These are phyloP conservation scores for Scedosporium aurantiacum DNA, from an alignment of 2,329 filamentous ascomycete species.

Conservation along the genomic window DNA sequence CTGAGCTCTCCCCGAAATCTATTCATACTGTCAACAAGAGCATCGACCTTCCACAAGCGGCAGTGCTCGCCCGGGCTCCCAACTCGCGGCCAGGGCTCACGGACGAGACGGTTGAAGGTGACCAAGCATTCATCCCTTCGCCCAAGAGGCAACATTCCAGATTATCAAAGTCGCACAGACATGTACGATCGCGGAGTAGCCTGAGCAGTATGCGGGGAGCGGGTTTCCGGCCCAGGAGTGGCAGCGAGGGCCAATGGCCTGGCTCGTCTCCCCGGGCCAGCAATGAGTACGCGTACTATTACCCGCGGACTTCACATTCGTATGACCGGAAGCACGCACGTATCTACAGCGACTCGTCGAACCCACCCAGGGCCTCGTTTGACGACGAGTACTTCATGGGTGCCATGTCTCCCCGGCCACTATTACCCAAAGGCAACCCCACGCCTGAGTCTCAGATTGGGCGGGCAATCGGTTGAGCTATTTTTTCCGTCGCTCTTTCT, in stretches of 20 bases:
- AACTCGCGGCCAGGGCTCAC: constrained; percentile 53
- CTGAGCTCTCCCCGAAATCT: constrained; percentile 16
- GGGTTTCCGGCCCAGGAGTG: not conserved
- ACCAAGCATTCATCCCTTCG: constrained; percentile 44
- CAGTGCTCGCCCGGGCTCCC: constrained; percentile 47
- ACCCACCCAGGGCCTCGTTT: constrained; percentile 31
- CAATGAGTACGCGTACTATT: constrained; percentile 16
- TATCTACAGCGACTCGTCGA: constrained; percentile 31
- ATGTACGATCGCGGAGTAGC: constrained; percentile 30
- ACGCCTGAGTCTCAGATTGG: constrained; percentile 36
- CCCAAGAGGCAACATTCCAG: constrained; percentile 43
- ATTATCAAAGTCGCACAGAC: constrained; percentile 35
- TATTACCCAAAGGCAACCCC: constrained; percentile 16
- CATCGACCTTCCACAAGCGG: constrained; percentile 34
- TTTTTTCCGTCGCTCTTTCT: constrained; percentile 4
- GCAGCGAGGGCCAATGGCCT: constrained; percentile 10
- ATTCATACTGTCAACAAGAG: constrained; percentile 28
- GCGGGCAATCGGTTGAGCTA: constrained; percentile 39
- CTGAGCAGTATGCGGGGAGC: constrained; percentile 30
- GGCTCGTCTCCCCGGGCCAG: constrained; percentile 24
- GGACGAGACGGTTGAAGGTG: constrained; percentile 49
- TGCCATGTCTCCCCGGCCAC: constrained; percentile 38
- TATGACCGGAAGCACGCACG: constrained; percentile 21
- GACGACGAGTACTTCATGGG: constrained; percentile 33
- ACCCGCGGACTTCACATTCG: constrained; percentile 11